phyloP scores from a whole-genome alignment of 1,284 basidiomycete genomes.

The Bondarzewia mesenterica region DNA sequence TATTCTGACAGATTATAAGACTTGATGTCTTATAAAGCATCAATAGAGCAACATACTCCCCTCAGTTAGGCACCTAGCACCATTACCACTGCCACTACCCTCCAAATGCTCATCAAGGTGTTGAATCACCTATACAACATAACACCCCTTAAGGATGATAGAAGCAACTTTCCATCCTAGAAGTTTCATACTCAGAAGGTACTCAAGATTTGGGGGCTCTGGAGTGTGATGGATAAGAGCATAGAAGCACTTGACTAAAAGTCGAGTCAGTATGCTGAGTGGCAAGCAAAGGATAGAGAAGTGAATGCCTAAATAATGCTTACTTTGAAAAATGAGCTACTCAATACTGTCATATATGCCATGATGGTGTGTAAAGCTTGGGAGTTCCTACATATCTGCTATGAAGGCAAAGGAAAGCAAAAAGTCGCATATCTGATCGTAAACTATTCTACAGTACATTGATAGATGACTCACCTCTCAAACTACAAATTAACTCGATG shows the following conservation, averaged over 20 bases:
- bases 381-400: conserved; percentile 11
- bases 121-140: conserved; percentile 11
- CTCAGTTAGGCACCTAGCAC: no score
- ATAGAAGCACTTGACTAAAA: background rate
- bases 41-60: no score
- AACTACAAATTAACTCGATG: conserved; percentile 16
- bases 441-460: conserved; percentile 15
- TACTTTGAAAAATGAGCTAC: conserved; percentile 15
- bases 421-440: conserved; percentile 14
- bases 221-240: conserved; percentile 5
- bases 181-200: conserved; percentile 12
- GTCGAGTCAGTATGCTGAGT: conserved; percentile 9
- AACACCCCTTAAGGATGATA: conserved; percentile 11
- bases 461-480: conserved; percentile 12
- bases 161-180: conserved; percentile 16
- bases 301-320: conserved; percentile 15
- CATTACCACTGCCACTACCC: no score
- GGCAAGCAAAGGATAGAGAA: conserved; percentile 5
- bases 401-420: conserved; percentile 15
- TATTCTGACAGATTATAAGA: no score
- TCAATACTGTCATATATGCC: conserved; percentile 11
- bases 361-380: conserved; percentile 8
- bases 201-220: conserved; percentile 10
- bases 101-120: no score
- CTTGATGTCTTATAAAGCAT: no score